Percentiles rank a stretch among this genome's conserved stretches.
Conservation (phyloP, 441 rosid species). For the Eutrema salsugineum region DNA sequence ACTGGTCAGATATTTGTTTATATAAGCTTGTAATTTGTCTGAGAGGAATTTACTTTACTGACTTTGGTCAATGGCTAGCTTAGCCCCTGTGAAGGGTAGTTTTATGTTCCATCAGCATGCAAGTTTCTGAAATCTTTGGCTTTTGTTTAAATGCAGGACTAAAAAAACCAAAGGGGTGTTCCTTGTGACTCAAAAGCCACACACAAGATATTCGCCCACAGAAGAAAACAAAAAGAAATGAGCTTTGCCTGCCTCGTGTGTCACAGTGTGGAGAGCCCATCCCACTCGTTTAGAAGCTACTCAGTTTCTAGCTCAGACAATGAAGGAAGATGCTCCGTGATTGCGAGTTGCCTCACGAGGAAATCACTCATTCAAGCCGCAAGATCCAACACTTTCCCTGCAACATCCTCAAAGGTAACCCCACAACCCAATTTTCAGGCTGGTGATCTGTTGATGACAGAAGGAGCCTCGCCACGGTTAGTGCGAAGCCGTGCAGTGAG, state of each 20-base stretch:
- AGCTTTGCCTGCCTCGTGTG: conserved; percentile 89
- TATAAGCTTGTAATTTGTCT: neutral
- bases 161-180: neutral
- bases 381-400: conserved; percentile 37
- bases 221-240: conserved; percentile 37
- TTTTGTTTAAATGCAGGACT: conserved; percentile 18
- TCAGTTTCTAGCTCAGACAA: conserved; percentile 90
- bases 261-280: conserved; percentile 85
- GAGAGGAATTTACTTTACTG: neutral
- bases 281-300: conserved; percentile 87
- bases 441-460: conserved; percentile 33
- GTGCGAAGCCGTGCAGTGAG: conserved; percentile 86
- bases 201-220: neutral
- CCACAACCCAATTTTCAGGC: conserved; percentile 66
- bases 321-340: conserved; percentile 75
- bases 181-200: neutral
- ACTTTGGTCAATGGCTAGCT: neutral
- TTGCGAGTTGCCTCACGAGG: conserved; percentile 68
- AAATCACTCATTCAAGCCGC: conserved; percentile 60
- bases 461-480: conserved; percentile 61
- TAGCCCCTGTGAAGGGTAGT: neutral
- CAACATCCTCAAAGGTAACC: conserved; percentile 77
- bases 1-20: neutral
- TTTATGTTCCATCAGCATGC: neutral
- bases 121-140: neutral